Conservation (phyloP, 345 rosid species). For the Acer campestre region DNA sequence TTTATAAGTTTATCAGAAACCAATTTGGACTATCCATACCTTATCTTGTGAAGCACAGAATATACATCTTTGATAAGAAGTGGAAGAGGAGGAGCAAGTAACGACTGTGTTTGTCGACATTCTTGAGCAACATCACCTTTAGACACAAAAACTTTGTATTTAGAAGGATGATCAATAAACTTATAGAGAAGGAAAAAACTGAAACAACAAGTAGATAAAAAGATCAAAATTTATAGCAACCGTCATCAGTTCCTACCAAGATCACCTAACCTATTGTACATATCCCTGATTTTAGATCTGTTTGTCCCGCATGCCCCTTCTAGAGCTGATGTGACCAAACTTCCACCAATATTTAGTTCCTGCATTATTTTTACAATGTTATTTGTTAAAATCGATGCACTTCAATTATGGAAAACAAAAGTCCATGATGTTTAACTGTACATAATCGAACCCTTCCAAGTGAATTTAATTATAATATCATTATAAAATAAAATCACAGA, state of each 20-base stretch:
- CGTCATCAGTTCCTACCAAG: conserved; percentile 57
- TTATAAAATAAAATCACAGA: not conserved
- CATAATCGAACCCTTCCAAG: not conserved
- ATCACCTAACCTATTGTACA: conserved; percentile 81
- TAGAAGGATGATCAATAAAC: conserved; percentile 13
- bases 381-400: not conserved
- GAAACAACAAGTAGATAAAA: not conserved
- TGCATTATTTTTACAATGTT: conserved; percentile 34
- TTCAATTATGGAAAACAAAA: not conserved
- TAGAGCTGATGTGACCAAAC: conserved; percentile 74
- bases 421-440: not conserved
- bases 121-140: conserved; percentile 92
- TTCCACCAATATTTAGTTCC: conserved; percentile 88
- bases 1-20: not conserved
- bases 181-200: conserved; percentile 1
- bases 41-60: conserved; percentile 67
- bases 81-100: conserved; percentile 73
- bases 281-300: conserved; percentile 66
- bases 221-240: conserved; percentile 3
- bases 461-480: not conserved
- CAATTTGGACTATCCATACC: conserved; percentile 45
- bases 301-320: conserved; percentile 88
- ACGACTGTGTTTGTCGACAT: conserved; percentile 79
- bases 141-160: conserved; percentile 21
- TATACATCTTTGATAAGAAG: conserved; percentile 73